Percentiles rank a stretch among this genome's conserved stretches.
These are phyloP conservation scores for Pachyrhizus erosus DNA, from an alignment of 306 rosid genomes.

Conservation along the genomic window DNA sequence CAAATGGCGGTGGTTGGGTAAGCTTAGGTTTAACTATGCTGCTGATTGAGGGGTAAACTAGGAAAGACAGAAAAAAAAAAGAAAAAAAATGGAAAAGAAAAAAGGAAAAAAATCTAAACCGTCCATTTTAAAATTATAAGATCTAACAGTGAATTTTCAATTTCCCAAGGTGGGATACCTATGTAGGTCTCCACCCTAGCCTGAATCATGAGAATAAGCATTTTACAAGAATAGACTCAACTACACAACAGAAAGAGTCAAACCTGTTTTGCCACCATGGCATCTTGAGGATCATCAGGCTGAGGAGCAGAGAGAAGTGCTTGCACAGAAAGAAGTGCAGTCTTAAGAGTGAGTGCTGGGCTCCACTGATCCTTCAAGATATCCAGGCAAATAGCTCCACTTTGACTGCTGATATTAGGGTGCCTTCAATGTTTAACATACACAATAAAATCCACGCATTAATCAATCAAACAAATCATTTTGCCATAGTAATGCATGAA, in stretches of 20 bases:
- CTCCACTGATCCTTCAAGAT: conserved; percentile 99
- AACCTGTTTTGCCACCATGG: conserved; percentile 98
- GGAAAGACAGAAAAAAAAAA: too few relatives aligned
- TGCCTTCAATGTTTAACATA: conserved; percentile 73
- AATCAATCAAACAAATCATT: conserved; percentile 14
- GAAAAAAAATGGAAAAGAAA: too few relatives aligned
- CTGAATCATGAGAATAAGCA: conserved; percentile 15
- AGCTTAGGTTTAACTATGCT: too few relatives aligned
- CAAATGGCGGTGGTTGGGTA: too few relatives aligned
- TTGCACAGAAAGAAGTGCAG: conserved; percentile 98
- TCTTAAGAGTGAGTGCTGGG: conserved; percentile 96
- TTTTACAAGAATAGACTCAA: conserved; percentile 1
- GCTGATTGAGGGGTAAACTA: too few relatives aligned
- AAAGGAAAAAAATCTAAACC: too few relatives aligned
- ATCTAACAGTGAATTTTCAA: too few relatives aligned
- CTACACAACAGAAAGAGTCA: conserved; percentile 17
- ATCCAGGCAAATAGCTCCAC: conserved; percentile 98
- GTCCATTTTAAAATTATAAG: too few relatives aligned
- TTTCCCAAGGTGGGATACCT: too few relatives aligned
- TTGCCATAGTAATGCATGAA: conserved; percentile 12
- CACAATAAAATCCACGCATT: conserved; percentile 27
- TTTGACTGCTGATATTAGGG: conserved; percentile 99
- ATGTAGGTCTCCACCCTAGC: too few relatives aligned
- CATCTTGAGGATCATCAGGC: conserved; percentile 99
- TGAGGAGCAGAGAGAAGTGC: conserved; percentile 97